Percentiles rank a stretch among this genome's conserved stretches.
These are phyloP conservation scores for Anisogramma anomala DNA, from an alignment of 2,329 filamentous ascomycete species.

Conservation along the genomic window DNA sequence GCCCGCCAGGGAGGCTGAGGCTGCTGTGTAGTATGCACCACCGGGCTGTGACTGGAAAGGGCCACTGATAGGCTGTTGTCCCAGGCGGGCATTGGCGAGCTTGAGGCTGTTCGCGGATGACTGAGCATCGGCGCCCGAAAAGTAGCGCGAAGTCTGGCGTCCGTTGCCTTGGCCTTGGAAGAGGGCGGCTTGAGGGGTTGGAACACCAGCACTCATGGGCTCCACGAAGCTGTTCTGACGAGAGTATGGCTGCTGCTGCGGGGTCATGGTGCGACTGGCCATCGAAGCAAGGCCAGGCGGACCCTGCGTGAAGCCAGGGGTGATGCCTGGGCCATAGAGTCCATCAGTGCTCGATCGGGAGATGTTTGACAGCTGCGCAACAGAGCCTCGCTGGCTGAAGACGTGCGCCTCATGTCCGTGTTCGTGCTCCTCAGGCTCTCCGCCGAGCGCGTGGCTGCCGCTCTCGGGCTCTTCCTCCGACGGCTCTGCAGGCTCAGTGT, in stretches of 20 bases:
- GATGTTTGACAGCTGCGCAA: constrained; percentile 60
- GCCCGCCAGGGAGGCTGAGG: constrained; percentile 73
- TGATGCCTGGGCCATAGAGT: constrained; percentile 41
- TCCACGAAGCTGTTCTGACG: constrained; percentile 46
- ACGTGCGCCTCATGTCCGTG: constrained; percentile 36
- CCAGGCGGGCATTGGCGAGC: constrained; percentile 69
- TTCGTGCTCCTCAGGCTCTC: constrained; percentile 79
- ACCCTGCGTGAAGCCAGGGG: constrained; percentile 36
- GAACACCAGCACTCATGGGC: constrained; percentile 47
- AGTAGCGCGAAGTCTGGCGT: constrained; percentile 77
- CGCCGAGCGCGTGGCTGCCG: constrained; percentile 75
- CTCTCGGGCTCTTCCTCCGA: constrained; percentile 70
- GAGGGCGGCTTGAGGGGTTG: constrained; percentile 37
- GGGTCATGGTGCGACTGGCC: constrained; percentile 63
- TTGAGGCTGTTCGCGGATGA: constrained; percentile 57
- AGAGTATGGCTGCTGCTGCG: constrained; percentile 66
- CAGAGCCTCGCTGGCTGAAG: constrained; percentile 50
- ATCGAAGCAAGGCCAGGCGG: constrained; percentile 45
- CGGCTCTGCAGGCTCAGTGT: constrained; percentile 20
- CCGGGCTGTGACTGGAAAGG: constrained; percentile 51
- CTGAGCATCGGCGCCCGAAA: constrained; percentile 67
- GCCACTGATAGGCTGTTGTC: constrained; percentile 70
- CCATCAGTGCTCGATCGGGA: constrained; percentile 49
- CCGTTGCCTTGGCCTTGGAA: constrained; percentile 52
- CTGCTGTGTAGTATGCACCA: constrained; percentile 62